Evolutionary conservation across 345 rosid species (phyloP).

Genomic region (Eucalyptus tenuipes): DNA sequence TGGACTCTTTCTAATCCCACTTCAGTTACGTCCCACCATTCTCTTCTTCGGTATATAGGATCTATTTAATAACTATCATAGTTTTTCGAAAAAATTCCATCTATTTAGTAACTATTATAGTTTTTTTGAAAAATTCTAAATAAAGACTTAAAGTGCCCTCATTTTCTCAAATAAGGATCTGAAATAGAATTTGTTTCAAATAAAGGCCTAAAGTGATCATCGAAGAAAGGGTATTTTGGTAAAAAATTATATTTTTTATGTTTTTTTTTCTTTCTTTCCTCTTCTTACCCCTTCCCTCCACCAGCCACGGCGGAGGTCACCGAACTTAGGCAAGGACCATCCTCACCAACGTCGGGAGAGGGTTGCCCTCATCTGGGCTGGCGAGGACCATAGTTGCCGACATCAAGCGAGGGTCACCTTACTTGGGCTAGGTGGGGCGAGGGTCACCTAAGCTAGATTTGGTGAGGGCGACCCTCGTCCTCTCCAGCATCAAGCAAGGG

Average conservation of each 20-base stretch:
- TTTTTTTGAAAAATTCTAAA: too few species aligned
- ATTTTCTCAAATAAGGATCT: rapidly evolving
- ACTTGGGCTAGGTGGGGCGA: too few species aligned
- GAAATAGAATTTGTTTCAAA: rapidly evolving
- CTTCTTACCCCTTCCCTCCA: too few species aligned
- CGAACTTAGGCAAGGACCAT: rapidly evolving
- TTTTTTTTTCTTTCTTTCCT: too few species aligned
- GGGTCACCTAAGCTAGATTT: too few species aligned
- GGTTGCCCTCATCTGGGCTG: rapidly evolving
- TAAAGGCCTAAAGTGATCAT: rapidly evolving
- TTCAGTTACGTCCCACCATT: background rate
- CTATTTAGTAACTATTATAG: too few species aligned
- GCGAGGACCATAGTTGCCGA: rapidly evolving
- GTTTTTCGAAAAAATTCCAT: too few species aligned
- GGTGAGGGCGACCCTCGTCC: too few species aligned
- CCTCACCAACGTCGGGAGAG: rapidly evolving
- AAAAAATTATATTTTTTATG: too few species aligned
- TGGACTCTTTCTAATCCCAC: background rate
- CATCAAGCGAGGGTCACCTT: rapidly evolving
- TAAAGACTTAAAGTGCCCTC: rapidly evolving
- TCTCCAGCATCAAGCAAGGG: rapidly evolving
- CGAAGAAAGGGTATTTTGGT: too few species aligned
- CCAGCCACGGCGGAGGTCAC: rapidly evolving
- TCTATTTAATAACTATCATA: too few species aligned
- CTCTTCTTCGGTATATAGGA: background rate